A percentile compares a stretch with the other conserved stretches of the same genome.
These are phyloP conservation scores for Tetrahymena borealis DNA, from an alignment of 73 alveolate species.

Conservation along the genomic window DNA sequence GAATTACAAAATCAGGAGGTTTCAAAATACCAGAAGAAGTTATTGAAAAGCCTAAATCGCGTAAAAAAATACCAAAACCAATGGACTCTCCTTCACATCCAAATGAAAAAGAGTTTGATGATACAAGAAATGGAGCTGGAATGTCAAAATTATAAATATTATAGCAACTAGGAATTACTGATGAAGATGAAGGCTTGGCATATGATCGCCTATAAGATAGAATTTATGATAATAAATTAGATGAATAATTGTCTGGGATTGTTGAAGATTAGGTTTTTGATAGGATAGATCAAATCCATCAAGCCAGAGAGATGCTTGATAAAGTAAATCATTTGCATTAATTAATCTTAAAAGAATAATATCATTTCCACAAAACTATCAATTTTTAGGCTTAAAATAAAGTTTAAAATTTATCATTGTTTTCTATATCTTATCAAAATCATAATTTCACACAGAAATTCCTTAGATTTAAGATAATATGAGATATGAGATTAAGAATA, in stretches of 20 bases:
- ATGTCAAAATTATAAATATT: not conserved
- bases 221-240: not conserved
- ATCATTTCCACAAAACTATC: too few relatives aligned
- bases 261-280: not conserved
- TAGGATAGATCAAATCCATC: not conserved
- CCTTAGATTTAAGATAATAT: too few relatives aligned
- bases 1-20: not conserved
- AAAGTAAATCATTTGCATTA: not conserved
- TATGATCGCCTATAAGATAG: not conserved
- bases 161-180: not conserved
- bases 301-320: not conserved
- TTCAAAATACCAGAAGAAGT: not conserved
- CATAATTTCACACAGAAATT: too few relatives aligned
- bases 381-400: too few relatives aligned
- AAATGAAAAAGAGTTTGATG: not conserved
- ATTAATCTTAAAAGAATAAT: too few relatives aligned
- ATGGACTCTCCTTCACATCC: not conserved
- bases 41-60: not conserved
- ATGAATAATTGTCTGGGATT: not conserved
- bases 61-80: not conserved
- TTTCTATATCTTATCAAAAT: too few relatives aligned
- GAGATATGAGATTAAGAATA: too few relatives aligned
- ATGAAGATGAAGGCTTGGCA: not conserved
- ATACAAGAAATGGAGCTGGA: not conserved
- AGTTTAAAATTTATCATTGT: too few relatives aligned